phyloP scores from a whole-genome alignment of 257 asterid genomes.

The Ligustrum vulgare region DNA sequence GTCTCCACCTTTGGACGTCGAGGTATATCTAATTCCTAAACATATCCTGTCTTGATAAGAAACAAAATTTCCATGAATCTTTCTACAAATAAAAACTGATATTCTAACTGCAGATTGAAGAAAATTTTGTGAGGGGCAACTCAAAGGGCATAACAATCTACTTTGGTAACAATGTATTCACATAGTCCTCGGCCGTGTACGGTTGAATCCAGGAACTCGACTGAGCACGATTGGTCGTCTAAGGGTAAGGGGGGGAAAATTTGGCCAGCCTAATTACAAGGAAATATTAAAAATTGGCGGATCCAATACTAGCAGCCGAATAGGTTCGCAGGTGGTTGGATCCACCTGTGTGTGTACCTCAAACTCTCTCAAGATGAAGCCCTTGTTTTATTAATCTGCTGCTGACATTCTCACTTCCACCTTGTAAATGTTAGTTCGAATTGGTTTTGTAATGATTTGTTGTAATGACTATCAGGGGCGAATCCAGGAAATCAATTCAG shows the following conservation, averaged over 20 bases:
- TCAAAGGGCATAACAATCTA: slow-evolving; percentile 63
- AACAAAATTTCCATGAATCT: not conserved
- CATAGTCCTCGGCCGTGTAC: too few relatives aligned
- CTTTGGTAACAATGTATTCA: slow-evolving; percentile 43
- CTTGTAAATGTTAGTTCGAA: not conserved
- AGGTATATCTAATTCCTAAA: slow-evolving; percentile 37
- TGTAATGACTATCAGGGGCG: not conserved
- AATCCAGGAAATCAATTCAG: too few relatives aligned
- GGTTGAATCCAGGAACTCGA: too few relatives aligned
- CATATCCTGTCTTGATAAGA: not conserved
- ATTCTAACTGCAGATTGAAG: slow-evolving; percentile 58
- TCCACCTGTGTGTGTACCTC: too few relatives aligned
- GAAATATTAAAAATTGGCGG: too few relatives aligned
- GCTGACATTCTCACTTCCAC: not conserved
- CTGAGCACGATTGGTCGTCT: too few relatives aligned
- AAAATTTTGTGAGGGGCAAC: slow-evolving; percentile 44
- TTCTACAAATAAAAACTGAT: not conserved
- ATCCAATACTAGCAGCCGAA: too few relatives aligned
- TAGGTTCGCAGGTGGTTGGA: too few relatives aligned
- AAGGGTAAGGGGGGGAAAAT: too few relatives aligned
- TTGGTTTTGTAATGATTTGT: not conserved
- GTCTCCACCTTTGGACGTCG: slow-evolving; percentile 69
- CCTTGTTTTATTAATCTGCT: not conserved
- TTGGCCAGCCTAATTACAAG: too few relatives aligned
- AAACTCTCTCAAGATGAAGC: not conserved